Conservation (phyloP, 495 filamentous ascomycete species). For the Penicillium macrosclerotiorum region DNA sequence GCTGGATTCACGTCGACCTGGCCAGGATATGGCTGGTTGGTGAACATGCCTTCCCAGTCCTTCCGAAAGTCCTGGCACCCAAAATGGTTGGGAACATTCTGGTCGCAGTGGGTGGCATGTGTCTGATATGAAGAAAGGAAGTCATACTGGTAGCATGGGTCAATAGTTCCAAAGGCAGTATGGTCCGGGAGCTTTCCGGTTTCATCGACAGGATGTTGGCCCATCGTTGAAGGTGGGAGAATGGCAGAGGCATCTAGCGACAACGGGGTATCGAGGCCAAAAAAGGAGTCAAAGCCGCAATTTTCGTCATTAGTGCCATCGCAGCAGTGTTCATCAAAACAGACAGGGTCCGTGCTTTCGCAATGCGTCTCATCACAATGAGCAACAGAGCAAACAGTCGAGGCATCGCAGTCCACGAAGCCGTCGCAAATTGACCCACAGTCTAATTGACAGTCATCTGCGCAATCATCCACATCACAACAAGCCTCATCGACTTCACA, state of each 20-base stretch:
- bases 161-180: conserved; percentile 13
- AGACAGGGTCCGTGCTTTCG: conserved; percentile 33
- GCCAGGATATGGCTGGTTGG: conserved; percentile 20
- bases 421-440: conserved; percentile 45
- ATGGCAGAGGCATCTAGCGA: conserved; percentile 30
- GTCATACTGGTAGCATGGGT: conserved; percentile 21
- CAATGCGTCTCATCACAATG: conserved; percentile 30
- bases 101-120: conserved; percentile 34
- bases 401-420: conserved; percentile 44
- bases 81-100: conserved; percentile 31
- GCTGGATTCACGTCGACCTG: conserved; percentile 36
- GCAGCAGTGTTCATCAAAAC: conserved; percentile 45
- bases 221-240: conserved; percentile 24
- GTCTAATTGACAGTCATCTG: conserved; percentile 41
- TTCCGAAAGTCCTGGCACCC: conserved; percentile 36
- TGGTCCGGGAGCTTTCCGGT: conserved; percentile 22
- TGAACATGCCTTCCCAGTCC: conserved; percentile 26
- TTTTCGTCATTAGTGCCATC: conserved; percentile 19
- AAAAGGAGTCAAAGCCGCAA: conserved; percentile 35
- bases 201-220: conserved; percentile 14
- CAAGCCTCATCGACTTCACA: conserved; percentile 38
- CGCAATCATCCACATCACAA: conserved; percentile 45
- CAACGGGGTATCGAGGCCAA: conserved; percentile 33
- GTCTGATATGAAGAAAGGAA: conserved; percentile 29
- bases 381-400: conserved; percentile 37